Evolutionary conservation across 805 yeast genomes (phyloP), one percentile per base, ranked within the genome.

Genomic region (Wickerhamiella domercqiae): DNA sequence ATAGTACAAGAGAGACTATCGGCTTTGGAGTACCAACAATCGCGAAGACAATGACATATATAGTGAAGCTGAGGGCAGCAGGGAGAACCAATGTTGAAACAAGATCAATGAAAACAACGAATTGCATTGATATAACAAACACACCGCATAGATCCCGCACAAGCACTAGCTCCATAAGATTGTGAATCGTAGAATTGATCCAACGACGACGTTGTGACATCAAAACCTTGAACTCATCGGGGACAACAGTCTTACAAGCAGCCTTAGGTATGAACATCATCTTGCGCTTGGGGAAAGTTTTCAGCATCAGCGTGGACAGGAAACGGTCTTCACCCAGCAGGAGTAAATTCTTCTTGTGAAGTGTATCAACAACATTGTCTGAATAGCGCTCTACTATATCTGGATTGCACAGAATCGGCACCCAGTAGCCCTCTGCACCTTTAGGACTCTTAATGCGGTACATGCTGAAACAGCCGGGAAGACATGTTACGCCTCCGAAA

Each of bases 111-210:
- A 70, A 70, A 48, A 84, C 78, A 40, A 82, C 81, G 59, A 84
- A 84, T 58, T 84, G 94, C 96, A 84, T 84, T 1, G 94, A 83
- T 49, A 86, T 80, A 49, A 94, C 83, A 55, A 84, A 84, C 0
- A 93, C 82, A 47, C 96, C 96, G 67, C 96, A 84, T 46, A 86
- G 66, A 55, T 84, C 94, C 37, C 74, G 73, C 16, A 84, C 86
- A 44, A 81, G 61, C 3, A 78, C 80, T 51, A 84, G 70, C 57
- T 84, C 96, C 74, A 86, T 70, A 57, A 84, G 68, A 53, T 84
- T 84, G 59, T 84, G 96, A 26, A 84, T 86, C 0, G 96, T 86
- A 3, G 95, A 84, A 57, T 84, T 84, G 49, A 84, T 84, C 96
- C 96, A 84, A 56, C 96, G 79, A 62, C 96, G 81, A 56, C 96